Base-by-base conservation (phyloP, 1,284 basidiomycete genomes). In the Agaricales sp. region DNA sequence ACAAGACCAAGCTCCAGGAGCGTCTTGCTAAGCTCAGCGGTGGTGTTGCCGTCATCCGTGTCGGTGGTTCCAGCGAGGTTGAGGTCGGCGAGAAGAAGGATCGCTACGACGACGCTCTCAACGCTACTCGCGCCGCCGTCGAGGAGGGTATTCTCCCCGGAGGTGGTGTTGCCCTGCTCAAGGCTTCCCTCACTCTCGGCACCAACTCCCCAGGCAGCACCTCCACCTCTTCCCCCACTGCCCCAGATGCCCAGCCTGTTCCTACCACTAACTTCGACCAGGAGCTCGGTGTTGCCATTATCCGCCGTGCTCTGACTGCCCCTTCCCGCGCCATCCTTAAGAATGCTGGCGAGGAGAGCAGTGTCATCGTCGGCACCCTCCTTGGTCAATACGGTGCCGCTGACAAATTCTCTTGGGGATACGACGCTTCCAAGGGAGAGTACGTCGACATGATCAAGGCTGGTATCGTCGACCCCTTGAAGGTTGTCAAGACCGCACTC, bases 41-140 rank as follows among this genome's bases (percentile, higher is more conserved):
- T 51, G 94, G 95, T 73, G 94, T 98, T 48, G 95, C 94, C 23
- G 94, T 98, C 66, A 97, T 98, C 80, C 93, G 92, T 71, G 95
- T 98, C 57, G 95, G 95, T 53, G 95, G 95, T 43, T 74, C 83
- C 46, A 85, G 79, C 53, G 95, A 98, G 69, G 94, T 98, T 51
- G 95, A 98, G 71, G 95, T 98, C 55, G 80, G 94, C 14, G 95
- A 99, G 79, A 98, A 98, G 89, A 98, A 98, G 82, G 95, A 98
- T 68, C 79, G 94, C 48, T 98, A 96, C 66, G 95, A 99, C 61
- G 95, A 99, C 64, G 95, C 95, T 3, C 77, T 98, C 52, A 96
- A 96, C 67, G 93, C 93, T 16, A 98, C 95, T 3, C 88, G 95
- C 51, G 95, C 95, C 39, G 95, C 95, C 46, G 95, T 99, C 47